These are phyloP conservation scores for Neofusicoccum umdonicola DNA, from an alignment of 2,329 filamentous ascomycete species.

Conservation along the genomic window DNA sequence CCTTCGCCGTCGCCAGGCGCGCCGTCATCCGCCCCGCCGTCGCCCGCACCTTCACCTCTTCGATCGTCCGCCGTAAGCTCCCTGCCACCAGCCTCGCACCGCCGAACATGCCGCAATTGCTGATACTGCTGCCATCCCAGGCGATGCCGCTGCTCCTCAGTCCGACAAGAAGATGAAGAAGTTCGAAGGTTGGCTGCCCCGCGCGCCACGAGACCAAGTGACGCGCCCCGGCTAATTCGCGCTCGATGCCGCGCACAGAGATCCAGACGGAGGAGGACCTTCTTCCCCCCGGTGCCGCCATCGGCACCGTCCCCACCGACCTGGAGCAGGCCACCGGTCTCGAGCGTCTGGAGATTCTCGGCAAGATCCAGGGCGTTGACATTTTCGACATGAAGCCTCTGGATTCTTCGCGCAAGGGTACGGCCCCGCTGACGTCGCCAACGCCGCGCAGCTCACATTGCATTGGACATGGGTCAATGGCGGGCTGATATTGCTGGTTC, in stretches of 20 bases:
- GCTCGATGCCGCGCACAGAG: conserved; percentile 55
- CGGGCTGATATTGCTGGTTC: conserved; percentile 2
- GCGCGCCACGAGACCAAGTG: conserved; percentile 18
- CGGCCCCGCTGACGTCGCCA: conserved; percentile 24
- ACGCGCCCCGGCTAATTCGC: conserved; percentile 27
- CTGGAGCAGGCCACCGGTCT: conserved; percentile 95
- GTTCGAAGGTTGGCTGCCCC: conserved; percentile 42
- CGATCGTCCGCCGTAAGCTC: conserved; percentile 47
- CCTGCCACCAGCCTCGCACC: conserved; percentile 19
- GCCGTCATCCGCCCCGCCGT: conserved; percentile 40
- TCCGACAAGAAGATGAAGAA: conserved; percentile 42
- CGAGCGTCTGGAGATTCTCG: conserved; percentile 96
- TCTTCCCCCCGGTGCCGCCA: conserved; percentile 73
- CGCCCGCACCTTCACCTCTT: conserved; percentile 47
- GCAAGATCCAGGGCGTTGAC: conserved; percentile 98
- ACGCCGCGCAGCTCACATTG: neutral
- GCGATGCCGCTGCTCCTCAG: conserved; percentile 37
- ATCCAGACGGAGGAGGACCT: conserved; percentile 82
- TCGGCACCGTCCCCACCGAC: conserved; percentile 87
- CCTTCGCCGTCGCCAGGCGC: conserved; percentile 47
- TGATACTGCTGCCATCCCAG: conserved; percentile 29
- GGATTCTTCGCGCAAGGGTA: conserved; percentile 84
- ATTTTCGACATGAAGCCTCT: conserved; percentile 98
- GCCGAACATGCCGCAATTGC: conserved; percentile 32
- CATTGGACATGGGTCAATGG: neutral